Base-by-base conservation (phyloP, 2,329 filamentous ascomycete genomes). In the Blastomyces gilchristii region DNA sequence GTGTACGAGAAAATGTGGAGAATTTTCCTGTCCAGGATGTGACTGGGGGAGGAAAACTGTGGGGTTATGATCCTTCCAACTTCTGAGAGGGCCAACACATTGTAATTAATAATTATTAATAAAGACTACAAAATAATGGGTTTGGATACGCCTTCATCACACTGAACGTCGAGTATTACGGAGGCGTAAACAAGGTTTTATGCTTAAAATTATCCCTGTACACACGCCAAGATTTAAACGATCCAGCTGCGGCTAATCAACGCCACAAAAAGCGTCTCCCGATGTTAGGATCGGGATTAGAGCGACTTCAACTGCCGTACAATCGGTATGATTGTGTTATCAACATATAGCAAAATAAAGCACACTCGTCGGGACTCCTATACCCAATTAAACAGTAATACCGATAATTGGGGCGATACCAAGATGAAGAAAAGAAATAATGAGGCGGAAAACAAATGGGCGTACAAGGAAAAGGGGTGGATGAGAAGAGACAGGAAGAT, bases 171-270 rank as follows among this genome's bases (percentile, higher is more conserved):
- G n/a, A 22, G n/a, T 22, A 22, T 4, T 28, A 2, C 16, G 14
- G 52, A 54, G 28, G 52, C 28, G 37, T 54, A 54, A 54, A 54
- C 18, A 54, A 54, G 52, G 31, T 54, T 54, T 54, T 54, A 54
- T 54, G 52, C 52, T 54, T 54, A 54, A 54, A 34, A 37, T 3
- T 6, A 22, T 22, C 52, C 12, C 18, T 18, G 52, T n/a, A 16
- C 11, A 18, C 34, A n/a, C 9, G 52, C 52, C 31, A 54, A 37
- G 34, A 37, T 9, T 9, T 37, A 9, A 37, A 7, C 6, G 18
- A n/a, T 50, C 22, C 28, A 43, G 18, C 22, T 11, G 18, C 47
- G 47, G 18, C 14, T 50, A 50, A 22, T 18, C 2, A 11, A 12
- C 22, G 18, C 47, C 47, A 50, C 47, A 22, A 50, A 25, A 22